These are phyloP conservation scores for Hygrophorus russula DNA, from an alignment of 768 basidiomycete species.

Conservation along the genomic window DNA sequence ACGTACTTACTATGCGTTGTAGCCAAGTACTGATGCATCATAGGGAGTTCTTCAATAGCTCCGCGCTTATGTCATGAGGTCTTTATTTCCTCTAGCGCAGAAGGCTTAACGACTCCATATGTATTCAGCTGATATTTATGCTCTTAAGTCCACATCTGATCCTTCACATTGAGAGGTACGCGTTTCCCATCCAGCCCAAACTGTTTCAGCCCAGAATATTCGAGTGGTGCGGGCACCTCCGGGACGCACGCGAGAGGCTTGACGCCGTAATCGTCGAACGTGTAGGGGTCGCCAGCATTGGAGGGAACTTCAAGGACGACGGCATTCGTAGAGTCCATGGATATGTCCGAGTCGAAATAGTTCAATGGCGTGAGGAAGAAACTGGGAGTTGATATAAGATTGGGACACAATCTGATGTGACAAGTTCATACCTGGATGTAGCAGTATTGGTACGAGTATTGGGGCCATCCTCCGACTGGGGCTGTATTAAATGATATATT, in stretches of 20 bases:
- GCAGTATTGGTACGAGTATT: conserved; percentile 49
- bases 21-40: too few relatives aligned
- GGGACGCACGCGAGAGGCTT: conserved; percentile 13
- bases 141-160: too few relatives aligned
- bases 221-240: conserved; percentile 13
- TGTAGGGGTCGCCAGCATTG: conserved; percentile 18
- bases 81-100: too few relatives aligned
- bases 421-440: conserved; percentile 31
- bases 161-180: neutral
- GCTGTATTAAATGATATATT: conserved; percentile 18
- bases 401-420: neutral
- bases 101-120: too few relatives aligned
- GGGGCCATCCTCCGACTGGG: conserved; percentile 54
- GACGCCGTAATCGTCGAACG: too few relatives aligned
- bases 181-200: conserved; percentile 3
- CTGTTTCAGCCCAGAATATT: neutral
- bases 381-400: conserved; percentile 15
- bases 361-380: conserved; percentile 53
- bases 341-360: conserved; percentile 53
- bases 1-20: too few relatives aligned
- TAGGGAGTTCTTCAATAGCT: too few relatives aligned
- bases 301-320: conserved; percentile 32
- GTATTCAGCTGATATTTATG: too few relatives aligned
- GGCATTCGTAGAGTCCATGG: conserved; percentile 45
- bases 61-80: too few relatives aligned